Evolutionary conservation across 441 rosid genomes (phyloP).

Genomic region (Breynia disticha): DNA sequence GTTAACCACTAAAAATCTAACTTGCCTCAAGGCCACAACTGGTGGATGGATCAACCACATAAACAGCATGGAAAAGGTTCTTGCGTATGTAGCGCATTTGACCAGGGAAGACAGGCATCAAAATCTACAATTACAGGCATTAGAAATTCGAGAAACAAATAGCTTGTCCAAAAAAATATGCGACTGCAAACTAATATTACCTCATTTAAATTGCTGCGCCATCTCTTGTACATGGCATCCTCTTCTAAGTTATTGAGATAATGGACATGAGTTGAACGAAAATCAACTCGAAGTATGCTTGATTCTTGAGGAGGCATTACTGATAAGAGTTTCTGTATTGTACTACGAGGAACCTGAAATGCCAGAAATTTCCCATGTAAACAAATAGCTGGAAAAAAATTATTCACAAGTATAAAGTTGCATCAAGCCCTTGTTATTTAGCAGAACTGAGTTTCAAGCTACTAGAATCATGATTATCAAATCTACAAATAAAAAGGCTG

Average conservation of each 20-base stretch:
- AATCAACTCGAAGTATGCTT: constrained; percentile 73
- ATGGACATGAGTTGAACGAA: constrained; percentile 89
- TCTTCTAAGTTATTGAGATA: constrained; percentile 97
- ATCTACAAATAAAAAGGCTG: no score
- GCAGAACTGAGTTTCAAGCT: no score
- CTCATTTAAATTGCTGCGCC: constrained; percentile 97
- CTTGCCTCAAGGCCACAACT: constrained; percentile 90
- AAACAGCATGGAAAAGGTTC: constrained; percentile 94
- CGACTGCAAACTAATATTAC: constrained; percentile 26
- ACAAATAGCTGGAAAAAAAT: no score
- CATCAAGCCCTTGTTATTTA: no score
- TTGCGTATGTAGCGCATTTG: constrained; percentile 94
- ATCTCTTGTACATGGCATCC: constrained; percentile 89
- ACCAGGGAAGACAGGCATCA: constrained; percentile 98
- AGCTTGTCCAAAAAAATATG: neutral
- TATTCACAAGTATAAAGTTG: no score
- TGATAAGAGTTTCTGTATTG: constrained; percentile 59
- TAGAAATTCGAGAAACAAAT: constrained; percentile 5
- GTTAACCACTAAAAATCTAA: constrained; percentile 18
- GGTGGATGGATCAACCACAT: constrained; percentile 88
- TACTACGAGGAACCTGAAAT: constrained; percentile 55
- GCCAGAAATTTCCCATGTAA: neutral
- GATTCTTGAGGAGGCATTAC: constrained; percentile 68
- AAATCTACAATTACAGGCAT: constrained; percentile 49
- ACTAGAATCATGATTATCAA: no score